These are phyloP conservation scores for Dendrostoma leiphaemia DNA, from an alignment of 2,329 filamentous ascomycete species.

Conservation along the genomic window DNA sequence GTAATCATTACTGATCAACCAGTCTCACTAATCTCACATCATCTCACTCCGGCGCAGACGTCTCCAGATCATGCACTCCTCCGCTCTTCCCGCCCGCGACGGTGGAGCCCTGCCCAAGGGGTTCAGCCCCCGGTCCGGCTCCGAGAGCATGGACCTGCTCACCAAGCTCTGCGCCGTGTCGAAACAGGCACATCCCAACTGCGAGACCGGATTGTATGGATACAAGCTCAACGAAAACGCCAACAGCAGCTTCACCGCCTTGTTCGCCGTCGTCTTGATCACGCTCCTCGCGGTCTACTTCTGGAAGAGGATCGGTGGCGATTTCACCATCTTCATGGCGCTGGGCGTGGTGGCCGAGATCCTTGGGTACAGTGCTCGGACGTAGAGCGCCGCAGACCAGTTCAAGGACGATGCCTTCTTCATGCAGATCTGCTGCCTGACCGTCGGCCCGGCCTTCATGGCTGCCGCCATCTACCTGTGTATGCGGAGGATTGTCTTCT, in stretches of 20 bases:
- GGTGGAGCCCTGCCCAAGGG: too few relatives aligned
- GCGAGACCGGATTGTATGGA: constrained; percentile 41
- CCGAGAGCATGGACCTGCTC: not conserved
- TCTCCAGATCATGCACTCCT: too few relatives aligned
- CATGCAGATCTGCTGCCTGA: constrained; percentile 61
- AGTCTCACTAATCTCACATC: too few relatives aligned
- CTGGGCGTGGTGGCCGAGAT: constrained; percentile 55
- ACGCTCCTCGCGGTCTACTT: constrained; percentile 39
- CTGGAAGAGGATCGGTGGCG: constrained; percentile 43
- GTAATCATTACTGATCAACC: too few relatives aligned
- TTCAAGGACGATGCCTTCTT: constrained; percentile 48
- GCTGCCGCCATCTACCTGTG: constrained; percentile 64
- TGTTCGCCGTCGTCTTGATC: constrained; percentile 48
- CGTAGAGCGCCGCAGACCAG: constrained; percentile 53
- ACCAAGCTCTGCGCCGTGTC: not conserved
- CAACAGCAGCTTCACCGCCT: constrained; percentile 48
- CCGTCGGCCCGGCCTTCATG: constrained; percentile 64
- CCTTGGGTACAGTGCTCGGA: constrained; percentile 57
- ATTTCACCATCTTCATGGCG: constrained; percentile 52
- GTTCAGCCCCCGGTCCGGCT: not conserved
- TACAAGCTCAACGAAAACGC: constrained; percentile 54
- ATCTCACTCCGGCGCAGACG: too few relatives aligned
- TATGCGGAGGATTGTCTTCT: constrained; percentile 47
- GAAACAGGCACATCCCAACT: constrained; percentile 20
- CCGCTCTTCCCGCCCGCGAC: too few relatives aligned